Conservation (phyloP, 176 grass and related monocot species). For the Eleusine coracana region DNA sequence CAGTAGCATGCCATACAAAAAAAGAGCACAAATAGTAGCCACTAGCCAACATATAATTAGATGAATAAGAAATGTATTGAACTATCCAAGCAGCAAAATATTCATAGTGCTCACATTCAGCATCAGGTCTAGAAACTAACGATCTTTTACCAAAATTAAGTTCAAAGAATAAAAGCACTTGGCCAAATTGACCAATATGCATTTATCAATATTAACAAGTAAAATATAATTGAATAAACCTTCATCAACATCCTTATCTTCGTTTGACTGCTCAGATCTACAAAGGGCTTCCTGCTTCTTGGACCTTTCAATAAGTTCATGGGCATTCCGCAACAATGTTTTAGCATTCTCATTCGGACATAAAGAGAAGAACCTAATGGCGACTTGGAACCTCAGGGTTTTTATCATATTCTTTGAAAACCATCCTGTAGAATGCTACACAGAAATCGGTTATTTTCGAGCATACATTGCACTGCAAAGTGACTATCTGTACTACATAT, state of each 20-base stretch:
- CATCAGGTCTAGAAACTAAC: slow-evolving; percentile 8
- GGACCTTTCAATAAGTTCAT: slow-evolving; percentile 66
- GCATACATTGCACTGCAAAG: slow-evolving; percentile 25
- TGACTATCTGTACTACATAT: slow-evolving; percentile 7
- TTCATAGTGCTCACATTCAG: slow-evolving; percentile 15
- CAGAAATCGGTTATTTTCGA: slow-evolving; percentile 46
- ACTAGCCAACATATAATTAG: neutral
- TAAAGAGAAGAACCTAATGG: slow-evolving; percentile 74
- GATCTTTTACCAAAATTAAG: slow-evolving; percentile 21
- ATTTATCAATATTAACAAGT: slow-evolving; percentile 15
- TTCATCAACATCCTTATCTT: slow-evolving; percentile 50
- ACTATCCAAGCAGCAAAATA: slow-evolving; percentile 5
- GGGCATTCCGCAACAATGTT: slow-evolving; percentile 53
- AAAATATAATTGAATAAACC: slow-evolving; percentile 52
- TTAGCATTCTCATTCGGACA: slow-evolving; percentile 55
- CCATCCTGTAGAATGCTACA: slow-evolving; percentile 81
- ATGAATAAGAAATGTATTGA: slow-evolving; percentile 9
- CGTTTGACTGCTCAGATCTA: slow-evolving; percentile 52
- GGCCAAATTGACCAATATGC: neutral
- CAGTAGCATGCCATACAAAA: slow-evolving; percentile 12
- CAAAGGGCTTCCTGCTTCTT: slow-evolving; percentile 74
- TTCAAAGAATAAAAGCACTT: slow-evolving; percentile 18
- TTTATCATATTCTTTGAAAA: slow-evolving; percentile 74
- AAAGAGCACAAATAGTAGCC: neutral
- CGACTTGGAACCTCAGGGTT: slow-evolving; percentile 72